Base-by-base conservation (phyloP, 2,329 filamentous ascomycete species). In the Talaromyces sp. region DNA sequence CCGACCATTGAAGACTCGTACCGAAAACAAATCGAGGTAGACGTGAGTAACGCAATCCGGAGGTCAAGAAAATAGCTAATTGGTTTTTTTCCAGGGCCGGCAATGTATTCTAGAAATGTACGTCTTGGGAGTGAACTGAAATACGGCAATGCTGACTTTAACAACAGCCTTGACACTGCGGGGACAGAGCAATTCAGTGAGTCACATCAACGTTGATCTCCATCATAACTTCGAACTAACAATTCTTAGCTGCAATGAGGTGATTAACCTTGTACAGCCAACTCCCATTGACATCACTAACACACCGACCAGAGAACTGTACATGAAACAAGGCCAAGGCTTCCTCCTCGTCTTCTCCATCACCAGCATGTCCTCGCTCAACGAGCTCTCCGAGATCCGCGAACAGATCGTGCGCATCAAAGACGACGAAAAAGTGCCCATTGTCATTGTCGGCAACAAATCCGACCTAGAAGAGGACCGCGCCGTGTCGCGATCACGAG, bases 261-360 rank as follows among this genome's bases (percentile, higher is more conserved):
- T 84, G 24, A 82, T 56, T 59, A 21, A 21, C 26, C 8, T 26
- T 19, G 17, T 19, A 24, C 29, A 55, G 11, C 11, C 38, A 14
- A n/a, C n/a, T n/a, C 11, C 32, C 11, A 35, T 3, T 35, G 5
- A 35, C 32, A 35, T 12, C 12, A 35, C 11, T 12, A 19, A n/a
- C 41, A 19, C 19, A 5, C 24, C 7, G 27, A 29, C 27, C 27
- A 84, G 90, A 71, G 90, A 94, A 72, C 81, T 93, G 52, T 94
- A 96, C 79, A 95, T 96, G 90, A 94, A 94, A 73, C 90, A 91
- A 43, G 91, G 91, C 59, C 91, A 96, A 77, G 91, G 92, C 0
- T 96, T 96, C 73, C 84, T 96, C 59, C 83, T 96, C 41, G 92
- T 96, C 61, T 96, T 96, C 78, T 93, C 89, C 76, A 96, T 96